Conservation (phyloP, 139 green algal genomes). For the Pleodorina starrii region DNA sequence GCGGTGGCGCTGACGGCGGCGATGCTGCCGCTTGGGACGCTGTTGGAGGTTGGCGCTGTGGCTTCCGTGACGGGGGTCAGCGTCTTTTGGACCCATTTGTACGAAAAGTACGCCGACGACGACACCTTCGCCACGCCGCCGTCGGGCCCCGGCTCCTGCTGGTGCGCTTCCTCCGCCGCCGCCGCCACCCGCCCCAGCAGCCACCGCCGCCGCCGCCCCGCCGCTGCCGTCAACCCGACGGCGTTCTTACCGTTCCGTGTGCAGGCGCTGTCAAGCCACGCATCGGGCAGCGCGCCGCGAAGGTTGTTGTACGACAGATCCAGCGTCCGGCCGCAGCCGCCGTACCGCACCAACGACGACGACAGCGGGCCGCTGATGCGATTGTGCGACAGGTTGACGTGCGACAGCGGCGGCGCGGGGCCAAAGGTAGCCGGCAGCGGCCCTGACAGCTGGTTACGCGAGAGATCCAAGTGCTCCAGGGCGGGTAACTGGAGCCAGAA, state of each 20-base stretch:
- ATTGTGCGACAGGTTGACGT: conserved; percentile 40
- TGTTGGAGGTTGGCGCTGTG: neutral
- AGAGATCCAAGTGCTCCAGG: conserved; percentile 23
- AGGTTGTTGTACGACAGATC: conserved; percentile 42
- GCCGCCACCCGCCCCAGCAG: neutral
- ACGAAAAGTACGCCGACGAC: neutral
- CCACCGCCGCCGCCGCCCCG: neutral
- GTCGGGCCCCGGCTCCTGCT: neutral
- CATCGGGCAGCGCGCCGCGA: neutral
- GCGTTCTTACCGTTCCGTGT: neutral
- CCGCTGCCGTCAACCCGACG: neutral
- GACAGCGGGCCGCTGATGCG: conserved; percentile 18
- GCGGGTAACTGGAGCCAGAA: conserved; percentile 31
- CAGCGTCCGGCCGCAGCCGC: conserved; percentile 29
- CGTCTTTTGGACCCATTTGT: neutral
- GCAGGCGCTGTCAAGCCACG: conserved; percentile 3
- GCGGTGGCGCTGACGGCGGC: neutral
- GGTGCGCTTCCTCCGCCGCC: too few species aligned
- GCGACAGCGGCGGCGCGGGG: conserved; percentile 8
- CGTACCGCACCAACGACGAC: neutral
- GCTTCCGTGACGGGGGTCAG: neutral
- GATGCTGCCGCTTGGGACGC: neutral
- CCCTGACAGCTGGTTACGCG: conserved; percentile 27
- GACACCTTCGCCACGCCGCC: neutral
- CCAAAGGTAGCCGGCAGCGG: conserved; percentile 37